phyloP scores from a whole-genome alignment of 352 stramenopile genomes.

The Salisapilia sapeloensis region DNA sequence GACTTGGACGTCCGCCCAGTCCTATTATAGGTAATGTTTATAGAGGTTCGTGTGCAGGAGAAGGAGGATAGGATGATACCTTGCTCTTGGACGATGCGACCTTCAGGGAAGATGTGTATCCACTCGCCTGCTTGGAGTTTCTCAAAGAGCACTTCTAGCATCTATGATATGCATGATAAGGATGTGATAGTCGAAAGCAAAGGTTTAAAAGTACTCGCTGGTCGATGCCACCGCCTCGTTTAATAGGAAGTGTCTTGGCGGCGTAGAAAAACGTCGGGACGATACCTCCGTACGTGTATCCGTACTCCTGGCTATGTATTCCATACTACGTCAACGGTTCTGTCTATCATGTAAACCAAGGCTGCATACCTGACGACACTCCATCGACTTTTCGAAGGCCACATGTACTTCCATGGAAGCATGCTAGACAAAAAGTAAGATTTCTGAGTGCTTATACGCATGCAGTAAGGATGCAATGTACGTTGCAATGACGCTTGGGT shows the following conservation, averaged over 20 bases:
- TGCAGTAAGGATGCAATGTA: constrained; percentile 10
- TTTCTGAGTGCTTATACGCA: background rate
- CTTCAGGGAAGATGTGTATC: constrained; percentile 82
- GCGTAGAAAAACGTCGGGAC: constrained; percentile 43
- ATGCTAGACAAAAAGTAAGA: constrained; percentile 13
- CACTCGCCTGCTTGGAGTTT: constrained; percentile 61
- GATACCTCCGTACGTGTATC: constrained; percentile 41
- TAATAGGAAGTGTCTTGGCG: constrained; percentile 53
- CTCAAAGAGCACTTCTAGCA: constrained; percentile 62
- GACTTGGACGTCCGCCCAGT: constrained; percentile 45
- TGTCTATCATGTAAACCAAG: constrained; percentile 1
- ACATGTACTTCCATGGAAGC: constrained; percentile 48
- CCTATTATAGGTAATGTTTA: constrained; percentile 11
- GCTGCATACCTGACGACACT: constrained; percentile 40
- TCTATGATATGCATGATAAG: constrained; percentile 11
- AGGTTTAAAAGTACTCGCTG: constrained; percentile 16
- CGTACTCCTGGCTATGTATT: constrained; percentile 64
- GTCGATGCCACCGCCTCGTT: constrained; percentile 53
- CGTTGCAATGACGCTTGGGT: constrained; percentile 46
- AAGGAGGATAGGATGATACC: constrained; percentile 16
- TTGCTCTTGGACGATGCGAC: constrained; percentile 58
- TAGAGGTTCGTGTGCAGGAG: constrained; percentile 4
- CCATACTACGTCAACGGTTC: background rate
- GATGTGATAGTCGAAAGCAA: background rate
- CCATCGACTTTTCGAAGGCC: constrained; percentile 42